Evolutionary conservation across 164 flowering plant species (phyloP).

Genomic region (Piper betle): DNA sequence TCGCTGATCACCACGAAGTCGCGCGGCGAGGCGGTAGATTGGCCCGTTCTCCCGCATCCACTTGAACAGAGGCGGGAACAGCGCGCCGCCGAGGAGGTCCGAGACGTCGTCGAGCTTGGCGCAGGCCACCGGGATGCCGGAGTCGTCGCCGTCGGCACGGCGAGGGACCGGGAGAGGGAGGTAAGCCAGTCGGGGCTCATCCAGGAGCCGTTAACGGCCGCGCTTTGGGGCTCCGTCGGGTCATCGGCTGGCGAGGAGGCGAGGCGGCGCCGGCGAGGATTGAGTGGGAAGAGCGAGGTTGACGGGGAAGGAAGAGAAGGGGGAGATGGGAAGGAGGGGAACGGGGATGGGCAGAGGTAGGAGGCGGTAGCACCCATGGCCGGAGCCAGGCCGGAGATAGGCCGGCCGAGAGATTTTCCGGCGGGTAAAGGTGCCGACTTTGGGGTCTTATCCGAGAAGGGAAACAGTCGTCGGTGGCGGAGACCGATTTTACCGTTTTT

Average conservation of each 20-base stretch:
- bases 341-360: neutral
- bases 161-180: conserved; percentile 36
- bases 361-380: neutral
- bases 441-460: neutral
- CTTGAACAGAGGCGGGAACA: conserved; percentile 70
- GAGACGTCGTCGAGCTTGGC: conserved; percentile 87
- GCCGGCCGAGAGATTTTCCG: neutral
- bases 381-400: neutral
- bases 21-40: conserved; percentile 63
- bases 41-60: conserved; percentile 87
- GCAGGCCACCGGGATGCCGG: conserved; percentile 72
- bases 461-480: neutral
- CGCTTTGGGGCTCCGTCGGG: neutral
- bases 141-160: conserved; percentile 27
- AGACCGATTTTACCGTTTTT: no score
- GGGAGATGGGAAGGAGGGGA: neutral
- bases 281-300: neutral
- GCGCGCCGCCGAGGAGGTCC: conserved; percentile 82
- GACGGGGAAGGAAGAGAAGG: neutral
- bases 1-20: conserved; percentile 81
- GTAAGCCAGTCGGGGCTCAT: conserved; percentile 93
- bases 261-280: conserved; percentile 1
- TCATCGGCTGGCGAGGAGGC: conserved; percentile 1
- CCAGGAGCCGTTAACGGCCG: conserved; percentile 39
- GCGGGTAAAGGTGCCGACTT: neutral